phyloP scores from a whole-genome alignment of 257 asterid genomes.

The Penstemon eatonii region DNA sequence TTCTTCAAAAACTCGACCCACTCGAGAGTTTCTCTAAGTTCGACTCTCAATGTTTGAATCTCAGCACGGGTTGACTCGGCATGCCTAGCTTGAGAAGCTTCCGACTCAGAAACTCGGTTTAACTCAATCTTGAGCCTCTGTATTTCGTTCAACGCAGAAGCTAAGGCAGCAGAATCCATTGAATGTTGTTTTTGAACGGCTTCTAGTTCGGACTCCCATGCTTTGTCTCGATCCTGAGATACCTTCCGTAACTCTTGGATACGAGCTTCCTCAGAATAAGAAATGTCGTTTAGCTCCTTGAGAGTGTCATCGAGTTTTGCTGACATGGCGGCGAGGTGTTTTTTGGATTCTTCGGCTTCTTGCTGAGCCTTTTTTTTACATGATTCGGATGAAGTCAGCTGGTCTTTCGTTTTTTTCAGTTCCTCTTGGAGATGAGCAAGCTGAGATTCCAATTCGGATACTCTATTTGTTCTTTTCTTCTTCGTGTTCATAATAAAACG shows the following conservation, averaged over 20 bases:
- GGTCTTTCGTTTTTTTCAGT: constrained; percentile 66
- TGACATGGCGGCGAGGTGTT: constrained; percentile 56
- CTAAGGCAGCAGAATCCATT: constrained; percentile 67
- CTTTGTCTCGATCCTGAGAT: constrained; percentile 83
- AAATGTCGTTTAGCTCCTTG: constrained; percentile 62
- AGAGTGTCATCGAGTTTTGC: constrained; percentile 64
- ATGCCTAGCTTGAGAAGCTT: constrained; percentile 60
- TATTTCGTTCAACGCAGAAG: constrained; percentile 69
- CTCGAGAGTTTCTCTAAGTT: constrained; percentile 60
- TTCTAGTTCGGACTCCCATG: constrained; percentile 80
- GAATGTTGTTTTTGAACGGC: constrained; percentile 77
- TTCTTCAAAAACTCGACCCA: constrained; percentile 57
- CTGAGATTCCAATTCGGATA: constrained; percentile 68
- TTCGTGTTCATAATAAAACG: constrained; percentile 25
- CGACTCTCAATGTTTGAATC: constrained; percentile 55
- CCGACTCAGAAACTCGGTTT: constrained; percentile 55
- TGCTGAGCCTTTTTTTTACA: constrained; percentile 60
- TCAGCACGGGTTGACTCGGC: constrained; percentile 73
- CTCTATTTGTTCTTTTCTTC: constrained; percentile 58
- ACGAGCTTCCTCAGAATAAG: constrained; percentile 75
- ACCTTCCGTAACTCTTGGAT: constrained; percentile 72
- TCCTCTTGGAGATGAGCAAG: constrained; percentile 74
- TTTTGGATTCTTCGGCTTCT: constrained; percentile 72
- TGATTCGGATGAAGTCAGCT: constrained; percentile 69
- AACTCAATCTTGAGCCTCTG: constrained; percentile 73